Conservation (phyloP, 208 protist genomes). For the Trichomonas vaginalis region DNA sequence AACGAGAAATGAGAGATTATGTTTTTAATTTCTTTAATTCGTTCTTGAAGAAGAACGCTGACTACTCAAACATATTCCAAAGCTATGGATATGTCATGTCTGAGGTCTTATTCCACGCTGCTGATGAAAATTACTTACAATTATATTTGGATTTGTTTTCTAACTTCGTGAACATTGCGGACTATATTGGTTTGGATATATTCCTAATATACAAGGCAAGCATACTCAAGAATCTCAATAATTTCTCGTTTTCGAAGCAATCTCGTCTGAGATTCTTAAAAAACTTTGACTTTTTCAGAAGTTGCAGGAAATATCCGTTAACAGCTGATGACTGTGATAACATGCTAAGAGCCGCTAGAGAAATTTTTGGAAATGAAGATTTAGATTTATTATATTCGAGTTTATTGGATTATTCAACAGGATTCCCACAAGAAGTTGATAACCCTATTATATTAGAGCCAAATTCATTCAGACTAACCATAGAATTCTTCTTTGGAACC, state of each 20-base stretch:
- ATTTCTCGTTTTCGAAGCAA: neutral
- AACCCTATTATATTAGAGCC: neutral
- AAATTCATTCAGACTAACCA: neutral
- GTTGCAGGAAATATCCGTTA: neutral
- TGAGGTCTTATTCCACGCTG: neutral
- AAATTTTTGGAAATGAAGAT: neutral
- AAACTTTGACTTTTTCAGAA: neutral
- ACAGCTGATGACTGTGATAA: neutral
- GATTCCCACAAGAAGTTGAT: neutral
- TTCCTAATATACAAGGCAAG: neutral
- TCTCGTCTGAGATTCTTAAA: neutral
- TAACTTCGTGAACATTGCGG: neutral
- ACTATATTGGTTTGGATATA: neutral
- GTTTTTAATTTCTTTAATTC: neutral
- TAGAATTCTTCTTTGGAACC: neutral
- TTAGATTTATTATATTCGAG: neutral
- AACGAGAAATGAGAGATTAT: neutral
- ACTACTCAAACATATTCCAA: neutral
- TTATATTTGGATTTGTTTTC: neutral
- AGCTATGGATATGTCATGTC: neutral
- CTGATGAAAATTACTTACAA: neutral
- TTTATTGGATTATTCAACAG: neutral
- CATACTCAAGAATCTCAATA: neutral
- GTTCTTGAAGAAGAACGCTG: neutral
- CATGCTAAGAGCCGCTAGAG: neutral